Base-by-base conservation (phyloP, 2,329 filamentous ascomycete genomes). In the Hypocreales sp. region DNA sequence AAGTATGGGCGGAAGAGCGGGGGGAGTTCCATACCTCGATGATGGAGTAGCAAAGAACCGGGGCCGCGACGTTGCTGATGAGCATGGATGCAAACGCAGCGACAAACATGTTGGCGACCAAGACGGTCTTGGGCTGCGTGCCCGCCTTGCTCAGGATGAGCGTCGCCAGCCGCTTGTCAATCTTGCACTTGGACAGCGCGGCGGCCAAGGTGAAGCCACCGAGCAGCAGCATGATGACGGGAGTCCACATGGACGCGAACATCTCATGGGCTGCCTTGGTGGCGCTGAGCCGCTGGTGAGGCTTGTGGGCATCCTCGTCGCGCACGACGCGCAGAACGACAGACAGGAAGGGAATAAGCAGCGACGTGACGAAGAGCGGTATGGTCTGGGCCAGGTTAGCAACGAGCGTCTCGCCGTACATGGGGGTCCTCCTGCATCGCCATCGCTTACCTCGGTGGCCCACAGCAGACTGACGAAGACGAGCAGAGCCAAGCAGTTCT, bases 101-200 rank as follows among this genome's bases (percentile, higher is more conserved):
- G 22, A 98, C 90, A 42, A 94, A 86, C 90, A 98, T 98, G 56
- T 87, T 94, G 29, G 87, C 90, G n/a, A 98, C 56, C 5, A 98
- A 64, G 4, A 98, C 90, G 3, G 81, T 87, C 30, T 76, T 67
- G 8, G 90, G 90, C 42, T 76, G 79, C 4, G 90, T 94, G 6
- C 90, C 90, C 7, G 90, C 90, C 58, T 93, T 95, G 60, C 84
- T 93, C 19, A 98, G 66, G 16, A 98, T 81, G 43, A 95, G 83
- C 2, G 87, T 94, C 2, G 90, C 90, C 58, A 98, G 84, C 46
- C 90, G 79, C 56, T 95, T 94, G 34, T 93, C 90, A 44, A 98
- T 95, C 40, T 86, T 90, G 53, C 92, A 93, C 51, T 98, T 98
- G 26, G 84, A 93, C 30, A 98, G 57, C 0, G 90, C 92, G 0